Conservation (phyloP, 1,284 basidiomycete genomes). For the Pseudomicrostroma phylloplanum region DNA sequence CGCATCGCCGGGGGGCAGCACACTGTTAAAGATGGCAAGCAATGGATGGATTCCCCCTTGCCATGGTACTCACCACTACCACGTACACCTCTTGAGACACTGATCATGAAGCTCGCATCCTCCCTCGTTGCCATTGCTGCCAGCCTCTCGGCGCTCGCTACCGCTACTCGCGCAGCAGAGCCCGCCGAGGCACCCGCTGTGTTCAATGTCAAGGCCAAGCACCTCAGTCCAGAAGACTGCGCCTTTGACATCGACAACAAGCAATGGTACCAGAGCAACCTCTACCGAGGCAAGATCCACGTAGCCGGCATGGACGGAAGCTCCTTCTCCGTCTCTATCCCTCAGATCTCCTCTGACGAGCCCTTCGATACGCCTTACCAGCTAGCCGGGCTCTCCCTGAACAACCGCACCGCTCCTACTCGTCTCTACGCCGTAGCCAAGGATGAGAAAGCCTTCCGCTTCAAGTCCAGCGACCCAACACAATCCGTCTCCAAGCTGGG, state of each 20-base stretch:
- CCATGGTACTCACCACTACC: too few species aligned
- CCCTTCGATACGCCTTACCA: conserved; percentile 34
- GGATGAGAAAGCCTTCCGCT: conserved; percentile 38
- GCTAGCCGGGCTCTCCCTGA: conserved; percentile 42
- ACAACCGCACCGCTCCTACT: conserved; percentile 23
- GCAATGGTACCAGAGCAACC: conserved; percentile 45
- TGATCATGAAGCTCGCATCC: too few species aligned
- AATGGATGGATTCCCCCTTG: too few species aligned
- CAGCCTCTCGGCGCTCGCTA: too few species aligned
- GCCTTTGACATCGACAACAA: conserved; percentile 33
- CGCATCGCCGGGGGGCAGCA: too few species aligned
- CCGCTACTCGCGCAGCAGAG: too few species aligned
- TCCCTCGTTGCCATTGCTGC: too few species aligned
- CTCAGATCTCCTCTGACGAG: conserved; percentile 34
- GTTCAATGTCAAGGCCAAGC: conserved; percentile 29
- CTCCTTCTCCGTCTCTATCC: conserved; percentile 17
- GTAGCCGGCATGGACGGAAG: conserved; percentile 11
- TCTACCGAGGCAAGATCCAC: conserved; percentile 36
- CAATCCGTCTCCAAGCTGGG: conserved; percentile 25
- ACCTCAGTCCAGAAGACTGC: conserved; percentile 42
- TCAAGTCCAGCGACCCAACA: conserved; percentile 16
- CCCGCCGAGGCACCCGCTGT: conserved; percentile 17
- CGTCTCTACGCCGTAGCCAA: conserved; percentile 44
- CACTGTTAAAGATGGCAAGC: too few species aligned
- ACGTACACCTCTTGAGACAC: too few species aligned